These are phyloP conservation scores for Heliosperma pusillum DNA, from an alignment of 148 eudicot species.

Conservation along the genomic window DNA sequence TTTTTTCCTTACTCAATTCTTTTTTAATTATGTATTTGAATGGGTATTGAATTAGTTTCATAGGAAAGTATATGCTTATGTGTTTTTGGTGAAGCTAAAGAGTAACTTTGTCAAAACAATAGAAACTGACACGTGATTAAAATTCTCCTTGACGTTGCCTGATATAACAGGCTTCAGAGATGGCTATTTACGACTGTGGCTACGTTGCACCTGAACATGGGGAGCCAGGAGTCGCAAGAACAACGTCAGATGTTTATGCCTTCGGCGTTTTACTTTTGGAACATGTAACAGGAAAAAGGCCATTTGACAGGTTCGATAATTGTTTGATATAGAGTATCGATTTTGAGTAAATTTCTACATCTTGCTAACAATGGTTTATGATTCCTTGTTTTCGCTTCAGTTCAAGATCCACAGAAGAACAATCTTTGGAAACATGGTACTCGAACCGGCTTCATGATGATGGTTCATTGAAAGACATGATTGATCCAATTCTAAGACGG, in stretches of 20 bases:
- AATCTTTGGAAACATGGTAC: conserved; percentile 75
- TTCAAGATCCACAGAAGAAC: conserved; percentile 58
- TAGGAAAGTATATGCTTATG: no score
- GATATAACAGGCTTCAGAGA: conserved; percentile 77
- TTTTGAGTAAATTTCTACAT: no score
- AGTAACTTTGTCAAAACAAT: background rate
- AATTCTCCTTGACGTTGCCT: conserved; percentile 15
- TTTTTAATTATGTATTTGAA: no score
- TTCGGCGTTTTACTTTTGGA: conserved; percentile 92
- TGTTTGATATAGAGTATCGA: no score
- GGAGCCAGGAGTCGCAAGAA: no score
- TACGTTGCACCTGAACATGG: conserved; percentile 81
- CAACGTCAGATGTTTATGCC: conserved; percentile 75
- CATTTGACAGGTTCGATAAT: no score
- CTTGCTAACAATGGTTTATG: no score
- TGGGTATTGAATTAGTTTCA: no score
- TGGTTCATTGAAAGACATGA: no score
- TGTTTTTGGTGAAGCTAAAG: background rate
- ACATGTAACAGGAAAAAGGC: conserved; percentile 84
- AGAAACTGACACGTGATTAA: background rate
- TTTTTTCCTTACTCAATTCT: no score
- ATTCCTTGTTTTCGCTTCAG: no score
- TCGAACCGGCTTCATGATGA: conserved; percentile 67
- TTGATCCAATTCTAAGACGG: conserved; percentile 55
- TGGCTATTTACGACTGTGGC: conserved; percentile 69